Base-by-base conservation (phyloP, 257 asterid genomes). In the Solanum paucissectum region DNA sequence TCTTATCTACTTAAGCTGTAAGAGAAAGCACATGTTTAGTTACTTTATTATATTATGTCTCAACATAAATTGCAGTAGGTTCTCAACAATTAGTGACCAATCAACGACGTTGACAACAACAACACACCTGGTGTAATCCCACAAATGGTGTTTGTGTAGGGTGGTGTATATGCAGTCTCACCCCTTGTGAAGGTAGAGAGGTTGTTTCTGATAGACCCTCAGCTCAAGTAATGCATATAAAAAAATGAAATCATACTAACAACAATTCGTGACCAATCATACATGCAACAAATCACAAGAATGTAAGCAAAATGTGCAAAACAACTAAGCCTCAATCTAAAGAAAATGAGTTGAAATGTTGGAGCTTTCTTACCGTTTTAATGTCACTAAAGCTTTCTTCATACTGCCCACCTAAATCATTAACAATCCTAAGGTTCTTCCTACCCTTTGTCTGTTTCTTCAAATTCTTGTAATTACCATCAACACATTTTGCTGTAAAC, bases 341-440 rank as follows among this genome's bases (percentile, higher is more conserved):
- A 44, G 32, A 37, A 52, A 18, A 89, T 8, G 16, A 52, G 23
- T 75, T 10, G 8, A 77, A 33, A 25, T 37, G 34, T 73, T 52
- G 9, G 55, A 62, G 62, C 3, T 36, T 72, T 37, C 90, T 86
- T 89, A 95, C 97, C 33, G 89, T 85, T 90, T 94, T 95, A 14
- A 95, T 94, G 90, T 95, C 98, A 44, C 88, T 93, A 87, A 95
- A 95, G 83, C 40, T 87, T 66, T 94, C 98, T 33, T 95, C 98
- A 71, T 94, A 93, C n/a, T 94, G 94, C 0, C 94, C 98, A 38
- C 92, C 95, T 69, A 92, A 66, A 71, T 93, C 93, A 89, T 69
- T 89, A 34, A 89, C 90, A 82, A 95, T 90, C 87, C 89, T 90
- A 83, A 91, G 87, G 83, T 90, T 85, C 92, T 86, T 90, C 6